A percentile compares a stretch with the other conserved stretches of the same genome.
phyloP scores from a whole-genome alignment of 768 basidiomycete genomes.

The Nevesoporus exiguus region DNA sequence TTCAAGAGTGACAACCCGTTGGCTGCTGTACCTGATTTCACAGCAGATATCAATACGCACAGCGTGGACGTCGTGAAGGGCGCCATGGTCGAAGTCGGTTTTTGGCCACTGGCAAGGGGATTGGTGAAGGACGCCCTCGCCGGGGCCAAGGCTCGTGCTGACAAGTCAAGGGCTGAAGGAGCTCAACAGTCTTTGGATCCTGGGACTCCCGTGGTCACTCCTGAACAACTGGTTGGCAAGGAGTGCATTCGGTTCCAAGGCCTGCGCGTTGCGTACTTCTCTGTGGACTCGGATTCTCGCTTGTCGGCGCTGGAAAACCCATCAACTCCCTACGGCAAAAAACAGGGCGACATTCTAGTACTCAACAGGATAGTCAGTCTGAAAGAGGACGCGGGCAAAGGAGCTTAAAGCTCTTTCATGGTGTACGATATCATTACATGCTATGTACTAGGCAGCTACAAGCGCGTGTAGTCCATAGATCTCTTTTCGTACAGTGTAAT shows the following conservation, averaged over 20 bases:
- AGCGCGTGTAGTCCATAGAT: slow-evolving; percentile 90
- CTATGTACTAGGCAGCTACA: slow-evolving; percentile 62
- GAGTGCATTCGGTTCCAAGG: slow-evolving; percentile 98
- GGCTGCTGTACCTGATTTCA: slow-evolving; percentile 66
- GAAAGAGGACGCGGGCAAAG: slow-evolving; percentile 91
- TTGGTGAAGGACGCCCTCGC: slow-evolving; percentile 60
- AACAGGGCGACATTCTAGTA: slow-evolving; percentile 75
- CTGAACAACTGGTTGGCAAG: slow-evolving; percentile 77
- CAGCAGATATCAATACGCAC: slow-evolving; percentile 76
- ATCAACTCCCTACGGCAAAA: slow-evolving; percentile 38
- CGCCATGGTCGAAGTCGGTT: slow-evolving; percentile 85
- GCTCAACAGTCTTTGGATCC: slow-evolving; percentile 36
- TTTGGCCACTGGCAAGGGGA: slow-evolving; percentile 77
- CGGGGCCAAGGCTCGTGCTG: slow-evolving; percentile 62
- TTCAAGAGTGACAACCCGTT: slow-evolving; percentile 93
- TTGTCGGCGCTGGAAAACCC: slow-evolving; percentile 61
- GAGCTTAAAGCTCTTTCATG: slow-evolving; percentile 10
- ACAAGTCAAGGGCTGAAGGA: slow-evolving; percentile 50
- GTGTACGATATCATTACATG: slow-evolving; percentile 11
- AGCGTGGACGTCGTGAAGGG: slow-evolving; percentile 77
- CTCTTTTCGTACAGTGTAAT: slow-evolving; percentile 84
- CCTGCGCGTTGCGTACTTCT: slow-evolving; percentile 91
- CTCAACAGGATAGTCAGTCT: slow-evolving; percentile 90
- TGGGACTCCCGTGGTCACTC: slow-evolving; percentile 66
- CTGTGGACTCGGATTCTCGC: slow-evolving; percentile 82